Base-by-base conservation (phyloP, 768 basidiomycete species). In the Vishniacozyma victoriae region DNA sequence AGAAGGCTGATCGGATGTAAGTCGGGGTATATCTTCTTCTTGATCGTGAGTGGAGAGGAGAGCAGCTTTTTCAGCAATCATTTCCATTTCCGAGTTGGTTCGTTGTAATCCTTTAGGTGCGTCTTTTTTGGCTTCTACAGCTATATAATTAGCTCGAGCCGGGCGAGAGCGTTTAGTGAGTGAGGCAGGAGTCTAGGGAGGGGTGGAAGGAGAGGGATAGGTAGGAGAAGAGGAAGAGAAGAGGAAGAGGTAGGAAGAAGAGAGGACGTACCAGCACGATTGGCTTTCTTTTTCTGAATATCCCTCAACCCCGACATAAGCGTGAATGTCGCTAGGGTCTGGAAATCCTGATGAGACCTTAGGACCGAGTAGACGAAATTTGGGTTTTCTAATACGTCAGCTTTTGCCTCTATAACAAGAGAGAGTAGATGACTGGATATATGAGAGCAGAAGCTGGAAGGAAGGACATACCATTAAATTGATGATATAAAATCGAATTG, bases 301-400 rank as follows among this genome's bases (percentile, higher is more conserved):
- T 95, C 91, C 3, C 85, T 78, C 35, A 97, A 77, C 7, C 86
- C 93, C n/a, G 79, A 76, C 1, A 84, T 77, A 7, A 99, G 77
- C 0, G 91, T 95, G 66, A 97, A 93, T 0, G 86, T 93, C 2
- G 89, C 89, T 15, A 99, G 77, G 53, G 87, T 83, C 67, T 95
- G 86, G 67, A 99, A 93, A 1, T 78, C 76, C 58, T 85, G 83
- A 70, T 90, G 87, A 0, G 88, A 79, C 6, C 85, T 80, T 3
- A 97, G 75, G 43, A 97, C 80, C 3, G 84, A 84, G 67, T 95
- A 92, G 40, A 90, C 76, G 29, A 97, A 71, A 62, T 93, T 86
- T 0, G 92, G 83, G 67, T 95, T 97, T 24, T 87, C 84, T 35
- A 79, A 3, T 4, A n/a, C 5, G n/a, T 29, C 20, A 24, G 27